Base-by-base conservation (phyloP, 345 rosid species). In the Melaleuca alternifolia region DNA sequence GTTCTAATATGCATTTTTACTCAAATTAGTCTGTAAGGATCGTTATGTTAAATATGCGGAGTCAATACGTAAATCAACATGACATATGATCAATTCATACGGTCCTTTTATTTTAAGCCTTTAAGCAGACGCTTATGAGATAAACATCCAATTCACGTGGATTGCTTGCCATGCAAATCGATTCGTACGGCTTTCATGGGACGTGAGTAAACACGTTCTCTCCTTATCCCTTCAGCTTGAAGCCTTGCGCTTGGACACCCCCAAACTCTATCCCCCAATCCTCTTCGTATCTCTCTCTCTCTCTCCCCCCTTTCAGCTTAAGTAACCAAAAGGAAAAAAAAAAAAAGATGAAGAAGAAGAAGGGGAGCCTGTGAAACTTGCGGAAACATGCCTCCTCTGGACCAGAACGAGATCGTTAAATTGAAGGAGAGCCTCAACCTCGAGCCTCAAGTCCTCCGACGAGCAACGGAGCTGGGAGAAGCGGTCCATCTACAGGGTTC, bases 401-500 rank as follows among this genome's bases (percentile, higher is more conserved):
- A n/a, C 71, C 71, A 15, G 71, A 61, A 61, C 71, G 71, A 61
- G 37, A 61, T 61, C 37, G 71, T n/a, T 18, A 33, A 61, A 61
- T 33, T 61, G 18, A 15, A 41, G 30, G 16, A 71, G 11, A 13
- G 44, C 56, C 56, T 18, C 30, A 2, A 33, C n/a, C n/a, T n/a
- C n/a, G n/a, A n/a, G n/a, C n/a, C n/a, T n/a, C n/a, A n/a, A n/a
- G n/a, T n/a, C n/a, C n/a, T 11, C 44, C 11, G n/a, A 15, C 15
- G 91, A 89, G 85, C 37, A 14, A 24, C 77, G 76, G 46, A 71
- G 41, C 5, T 92, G 93, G 93, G 84, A 83, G 41, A 88, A 92
- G 83, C 86, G 91, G 10, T 91, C 93, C 9, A 93, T 93, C 83
- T 92, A 92, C 89, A 91, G 87, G 82, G 13, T 93, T 10, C 91